Evolutionary conservation across 2,329 filamentous ascomycete species (phyloP), one percentile per base, ranked within the genome.

Genomic region (Claviceps paspali): DNA sequence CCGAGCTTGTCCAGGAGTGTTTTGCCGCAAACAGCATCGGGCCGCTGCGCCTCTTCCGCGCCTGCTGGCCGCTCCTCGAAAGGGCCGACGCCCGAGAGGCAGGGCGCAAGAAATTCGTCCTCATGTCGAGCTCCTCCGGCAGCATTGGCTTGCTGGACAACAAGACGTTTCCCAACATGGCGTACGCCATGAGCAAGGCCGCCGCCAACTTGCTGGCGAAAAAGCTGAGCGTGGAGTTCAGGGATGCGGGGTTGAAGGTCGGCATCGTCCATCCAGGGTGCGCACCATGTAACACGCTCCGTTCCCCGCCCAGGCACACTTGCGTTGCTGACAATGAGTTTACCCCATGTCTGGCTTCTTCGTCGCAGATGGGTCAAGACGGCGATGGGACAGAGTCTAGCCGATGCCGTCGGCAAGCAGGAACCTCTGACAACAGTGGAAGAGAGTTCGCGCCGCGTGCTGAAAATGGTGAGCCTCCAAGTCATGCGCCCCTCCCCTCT

Each of bases 181-280:
- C 56, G 0, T 70, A 73, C 41, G 66, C 60, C 0, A 46, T 61
- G 1, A 56, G 56, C 36, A 71, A 72, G 46, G 49, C 55, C 1
- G 53, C 44, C 5, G 41, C 48, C 10, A 49, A 53, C 38, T 59
- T 52, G 52, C 43, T 54, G 19, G 51, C 50, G 7, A 47, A 46
- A 17, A 46, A 50, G 17, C 52, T 60, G 11, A 47, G 52, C 33
- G 44, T 44, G 5, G 56, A 61, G 42, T 43, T 43, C 27, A 36
- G 21, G n/a, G 51, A 57, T 12, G 41, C 49, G 9, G 50, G 52
- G 42, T 41, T 65, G 8, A 50, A 52, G 8, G 41, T 52, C 1
- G 46, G 62, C 22, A 47, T 52, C 4, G 29, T 54, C 6, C 45
- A 58, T 28, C 57, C 55, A 3, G 56, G 52, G 34, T 55, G 38